Base-by-base conservation (phyloP, 2,329 filamentous ascomycete species). In the Parastagonospora avenae region DNA sequence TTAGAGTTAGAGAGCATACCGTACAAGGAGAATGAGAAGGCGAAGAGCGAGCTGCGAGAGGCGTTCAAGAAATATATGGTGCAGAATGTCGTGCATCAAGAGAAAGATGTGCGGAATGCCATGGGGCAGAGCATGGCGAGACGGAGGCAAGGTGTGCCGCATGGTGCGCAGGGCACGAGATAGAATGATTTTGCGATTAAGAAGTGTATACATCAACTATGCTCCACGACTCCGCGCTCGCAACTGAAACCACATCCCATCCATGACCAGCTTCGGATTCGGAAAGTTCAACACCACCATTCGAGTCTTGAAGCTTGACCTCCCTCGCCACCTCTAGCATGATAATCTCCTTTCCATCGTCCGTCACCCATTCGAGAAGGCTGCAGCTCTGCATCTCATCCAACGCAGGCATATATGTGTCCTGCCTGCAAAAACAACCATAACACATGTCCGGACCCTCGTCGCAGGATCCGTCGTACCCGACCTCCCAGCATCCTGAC, bases 1-100 rank as follows among this genome's bases (percentile, higher is more conserved):
- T 76, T 96, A 69, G 86, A 88, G 40, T 79, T 96, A 71, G 91
- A 95, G 65, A 82, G 92, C 72, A 85, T 86, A 45, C 93, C 93
- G 0, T 97, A 92, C 73, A 84, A 81, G 43, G 87, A 86, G n/a
- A 88, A 95, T 66, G 76, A 82, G 31, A 81, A 83, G 54, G 77
- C 88, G 40, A 79, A 79, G 38, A 59, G 57, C 32, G 85, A 85
- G 52, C 75, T 95, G 65, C 83, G 86, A 55, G 81, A 82, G 35
- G 89, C 88, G 64, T 83, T 97, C 75, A 89, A 87, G 74, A 90
- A 94, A 65, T 96, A 91, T 82, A 78, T 97, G 61, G 86, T 97
- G 43, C 86, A 95, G 72, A 95, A 95, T 68, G 92, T 72, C 6
- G 64, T 74, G 87, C 11, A 89, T 95, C 52, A 82, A 85, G 59